Percentiles rank a stretch among this genome's conserved stretches.
Evolutionary conservation across 2,329 filamentous ascomycete species (phyloP).

Genomic region (Xylaria sp.): DNA sequence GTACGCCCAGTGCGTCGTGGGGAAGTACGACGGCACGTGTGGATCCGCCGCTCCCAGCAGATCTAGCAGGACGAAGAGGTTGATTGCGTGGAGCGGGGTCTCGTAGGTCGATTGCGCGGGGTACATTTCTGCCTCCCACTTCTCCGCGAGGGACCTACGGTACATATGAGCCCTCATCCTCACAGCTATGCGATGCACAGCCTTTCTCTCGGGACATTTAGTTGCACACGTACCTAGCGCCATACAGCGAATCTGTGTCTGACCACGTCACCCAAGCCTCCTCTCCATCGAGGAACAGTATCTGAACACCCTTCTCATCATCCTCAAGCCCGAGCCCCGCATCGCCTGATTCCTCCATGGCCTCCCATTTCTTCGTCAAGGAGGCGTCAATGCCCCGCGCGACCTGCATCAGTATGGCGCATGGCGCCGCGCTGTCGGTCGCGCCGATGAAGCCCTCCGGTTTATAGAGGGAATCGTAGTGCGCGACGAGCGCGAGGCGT

Average conservation of each 20-base stretch:
- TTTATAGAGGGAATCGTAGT: conserved; percentile 87
- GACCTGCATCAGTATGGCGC: conserved; percentile 90
- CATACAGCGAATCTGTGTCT: conserved; percentile 85
- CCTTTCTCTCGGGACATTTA: neutral
- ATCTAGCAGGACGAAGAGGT: conserved; percentile 91
- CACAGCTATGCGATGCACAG: neutral
- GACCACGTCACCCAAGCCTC: conserved; percentile 90
- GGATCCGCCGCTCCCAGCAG: conserved; percentile 79
- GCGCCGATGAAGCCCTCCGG: conserved; percentile 93
- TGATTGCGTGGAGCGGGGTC: conserved; percentile 81
- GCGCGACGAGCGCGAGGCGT: conserved; percentile 86
- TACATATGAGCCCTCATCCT: conserved; percentile 11
- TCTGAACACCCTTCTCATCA: conserved; percentile 84
- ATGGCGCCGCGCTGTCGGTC: conserved; percentile 92
- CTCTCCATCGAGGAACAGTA: conserved; percentile 91
- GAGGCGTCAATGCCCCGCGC: conserved; percentile 83
- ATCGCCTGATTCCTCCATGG: conserved; percentile 71
- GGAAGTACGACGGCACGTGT: conserved; percentile 84
- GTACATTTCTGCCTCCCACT: conserved; percentile 80
- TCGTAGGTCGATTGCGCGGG: conserved; percentile 79
- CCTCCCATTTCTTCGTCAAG: conserved; percentile 83
- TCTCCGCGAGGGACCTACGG: conserved; percentile 74
- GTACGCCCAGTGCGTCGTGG: conserved; percentile 94
- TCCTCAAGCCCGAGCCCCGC: conserved; percentile 71
- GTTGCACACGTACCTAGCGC: conserved; percentile 70